Conservation (phyloP, 129 eudicot species). For the Flaveria trinervia region DNA sequence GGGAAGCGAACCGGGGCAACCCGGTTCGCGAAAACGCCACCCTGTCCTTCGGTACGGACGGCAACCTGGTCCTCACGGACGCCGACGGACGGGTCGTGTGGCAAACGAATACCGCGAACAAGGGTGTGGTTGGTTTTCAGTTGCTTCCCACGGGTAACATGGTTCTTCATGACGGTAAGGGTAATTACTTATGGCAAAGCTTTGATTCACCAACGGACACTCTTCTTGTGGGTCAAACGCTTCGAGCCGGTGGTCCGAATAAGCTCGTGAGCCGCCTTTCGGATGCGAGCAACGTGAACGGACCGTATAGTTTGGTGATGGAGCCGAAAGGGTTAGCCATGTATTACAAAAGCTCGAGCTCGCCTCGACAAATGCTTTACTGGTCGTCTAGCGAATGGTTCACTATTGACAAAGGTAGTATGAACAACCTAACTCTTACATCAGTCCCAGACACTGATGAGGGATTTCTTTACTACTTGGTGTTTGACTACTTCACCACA, state of each 20-base stretch:
- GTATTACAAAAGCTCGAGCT: constrained; percentile 39
- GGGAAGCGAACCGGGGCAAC: constrained; percentile 64
- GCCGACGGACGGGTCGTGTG: constrained; percentile 47
- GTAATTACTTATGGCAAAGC: constrained; percentile 59
- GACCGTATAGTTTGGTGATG: constrained; percentile 51
- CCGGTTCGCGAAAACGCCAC: constrained; percentile 58
- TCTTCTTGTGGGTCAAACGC: constrained; percentile 55
- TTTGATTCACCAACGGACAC: constrained; percentile 63
- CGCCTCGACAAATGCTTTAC: constrained; percentile 40
- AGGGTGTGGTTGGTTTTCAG: constrained; percentile 54
- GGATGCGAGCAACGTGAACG: constrained; percentile 24
- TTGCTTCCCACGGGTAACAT: constrained; percentile 55
- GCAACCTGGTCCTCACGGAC: constrained; percentile 56
- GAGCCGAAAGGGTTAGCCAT: constrained; percentile 43
- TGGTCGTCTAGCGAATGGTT: constrained; percentile 27
- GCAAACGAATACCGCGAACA: constrained; percentile 61
- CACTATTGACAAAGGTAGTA: constrained; percentile 26
- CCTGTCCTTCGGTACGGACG: constrained; percentile 42
- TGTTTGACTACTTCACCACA: constrained; percentile 18
- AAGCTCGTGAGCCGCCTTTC: constrained; percentile 57
- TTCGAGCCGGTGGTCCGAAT: constrained; percentile 31
- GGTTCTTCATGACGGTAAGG: constrained; percentile 51
- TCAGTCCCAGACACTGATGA: constrained; percentile 23
- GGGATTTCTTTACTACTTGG: constrained; percentile 17
- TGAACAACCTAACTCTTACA: constrained; percentile 29